Evolutionary conservation across 2,329 filamentous ascomycete genomes (phyloP).

Genomic region (Aspergillus fumigatus): DNA sequence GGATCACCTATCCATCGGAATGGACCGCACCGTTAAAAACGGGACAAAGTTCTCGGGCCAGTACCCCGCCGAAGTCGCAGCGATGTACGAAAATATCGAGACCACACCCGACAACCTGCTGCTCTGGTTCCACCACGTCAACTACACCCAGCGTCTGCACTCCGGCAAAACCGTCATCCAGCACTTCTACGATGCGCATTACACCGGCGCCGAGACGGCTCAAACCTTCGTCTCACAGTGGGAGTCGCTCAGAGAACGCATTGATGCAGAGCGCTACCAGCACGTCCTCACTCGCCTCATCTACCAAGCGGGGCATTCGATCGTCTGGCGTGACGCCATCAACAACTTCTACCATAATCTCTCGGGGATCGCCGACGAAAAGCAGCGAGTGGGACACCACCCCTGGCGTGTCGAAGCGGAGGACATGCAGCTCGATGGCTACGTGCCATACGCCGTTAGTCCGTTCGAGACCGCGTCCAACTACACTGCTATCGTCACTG

Average conservation of each 20-base stretch:
- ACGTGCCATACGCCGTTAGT: constrained; percentile 49
- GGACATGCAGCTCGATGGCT: constrained; percentile 57
- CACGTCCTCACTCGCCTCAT: constrained; percentile 55
- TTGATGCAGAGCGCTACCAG: constrained; percentile 58
- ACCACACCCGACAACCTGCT: constrained; percentile 65
- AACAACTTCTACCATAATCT: constrained; percentile 60
- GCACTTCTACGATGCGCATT: constrained; percentile 62
- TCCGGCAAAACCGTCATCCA: constrained; percentile 65
- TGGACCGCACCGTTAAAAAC: constrained; percentile 66
- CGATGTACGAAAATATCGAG: constrained; percentile 54
- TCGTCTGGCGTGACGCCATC: constrained; percentile 68
- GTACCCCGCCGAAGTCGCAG: constrained; percentile 59
- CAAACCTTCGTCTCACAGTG: constrained; percentile 54
- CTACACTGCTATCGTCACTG: constrained; percentile 52
- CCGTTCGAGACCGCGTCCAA: constrained; percentile 60
- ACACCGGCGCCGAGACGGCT: constrained; percentile 55
- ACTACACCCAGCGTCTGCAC: constrained; percentile 59
- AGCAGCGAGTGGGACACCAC: constrained; percentile 55
- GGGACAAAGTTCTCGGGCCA: constrained; percentile 64
- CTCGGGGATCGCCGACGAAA: constrained; percentile 56
- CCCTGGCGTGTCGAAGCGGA: constrained; percentile 67
- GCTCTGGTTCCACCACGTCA: constrained; percentile 71
- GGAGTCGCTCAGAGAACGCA: constrained; percentile 50
- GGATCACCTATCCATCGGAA: constrained; percentile 56
- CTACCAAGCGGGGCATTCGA: constrained; percentile 65